Base-by-base conservation (phyloP, 2,329 filamentous ascomycete species). In the Mollisia scopiformis region DNA sequence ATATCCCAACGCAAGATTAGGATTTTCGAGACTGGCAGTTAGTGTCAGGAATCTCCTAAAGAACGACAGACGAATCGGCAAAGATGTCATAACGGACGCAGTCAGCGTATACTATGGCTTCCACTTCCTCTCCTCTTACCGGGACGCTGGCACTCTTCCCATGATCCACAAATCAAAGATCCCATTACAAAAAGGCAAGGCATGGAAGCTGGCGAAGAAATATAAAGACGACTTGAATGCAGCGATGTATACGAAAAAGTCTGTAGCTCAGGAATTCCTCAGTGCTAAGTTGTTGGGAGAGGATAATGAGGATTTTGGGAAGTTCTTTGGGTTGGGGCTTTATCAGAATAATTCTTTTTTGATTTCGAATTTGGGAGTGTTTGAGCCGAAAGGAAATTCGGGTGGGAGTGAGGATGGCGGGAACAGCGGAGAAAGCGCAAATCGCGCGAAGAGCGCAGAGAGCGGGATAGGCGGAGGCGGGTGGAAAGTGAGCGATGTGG, bases 291-390 rank as follows among this genome's bases (percentile, higher is more conserved):
- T 67, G n/a, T 33, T 67, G 13, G 65, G 62, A 10, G 57, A 62
- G 39, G 61, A 67, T 25, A 33, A 61, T 19, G 63, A 66, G 47
- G 57, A 65, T n/a, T 27, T 59, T 14, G 59, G 58, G 4, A 41
- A 41, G 1, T 65, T 65, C 19, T 51, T 52, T 16, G 58, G 57
- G 0, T 16, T 63, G 2, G 57, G 46, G 5, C 31, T 61, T 7
- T 62, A 63, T 49, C 46, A 56, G 43, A 66, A 62, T 19, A 65
- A 63, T 39, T 59, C 56, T 2, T 65, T 62, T 46, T 47, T 61
- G 27, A 55, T 62, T 37, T 63, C 59, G 10, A 67, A 63, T 54
- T 21, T 65, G 23, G 57, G 57, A 7, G 31, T 47, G 13, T 67
- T 65, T 33, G 51, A 67, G 52, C 61, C 62, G 2, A 43, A 30